These are phyloP conservation scores for Hypericum perforatum DNA, from an alignment of 345 rosid genomes.

Conservation along the genomic window DNA sequence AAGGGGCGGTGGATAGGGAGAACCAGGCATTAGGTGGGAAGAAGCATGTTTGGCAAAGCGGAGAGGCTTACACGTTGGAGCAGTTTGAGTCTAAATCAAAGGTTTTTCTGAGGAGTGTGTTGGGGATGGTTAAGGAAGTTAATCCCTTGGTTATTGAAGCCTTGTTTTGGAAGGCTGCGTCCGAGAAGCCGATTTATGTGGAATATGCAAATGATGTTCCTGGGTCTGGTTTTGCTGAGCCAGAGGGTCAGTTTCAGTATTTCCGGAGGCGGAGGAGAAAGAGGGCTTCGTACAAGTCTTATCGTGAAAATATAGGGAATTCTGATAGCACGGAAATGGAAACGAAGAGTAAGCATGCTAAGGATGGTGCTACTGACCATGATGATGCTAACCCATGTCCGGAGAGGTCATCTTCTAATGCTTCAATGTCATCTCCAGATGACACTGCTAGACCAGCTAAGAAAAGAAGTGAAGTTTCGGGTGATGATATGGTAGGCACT, in stretches of 20 bases:
- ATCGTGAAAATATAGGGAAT: conserved; percentile 42
- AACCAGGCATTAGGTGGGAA: conserved; percentile 38
- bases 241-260: conserved; percentile 53
- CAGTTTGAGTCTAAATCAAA: conserved; percentile 84
- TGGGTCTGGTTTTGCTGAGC: conserved; percentile 89
- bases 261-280: conserved; percentile 60
- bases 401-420: conserved; percentile 21
- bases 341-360: conserved; percentile 17
- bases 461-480: conserved; percentile 29
- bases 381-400: conserved; percentile 16
- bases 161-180: conserved; percentile 84
- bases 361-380: conserved; percentile 17
- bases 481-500: conserved; percentile 70
- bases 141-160: conserved; percentile 68
- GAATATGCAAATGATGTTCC: conserved; percentile 99
- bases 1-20: conserved; percentile 30
- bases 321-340: conserved; percentile 20
- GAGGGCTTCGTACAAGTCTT: conserved; percentile 42
- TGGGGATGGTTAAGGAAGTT: conserved; percentile 63
- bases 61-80: conserved; percentile 83
- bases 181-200: conserved; percentile 71
- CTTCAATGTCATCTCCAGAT: conserved; percentile 22
- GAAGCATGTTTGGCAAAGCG: conserved; percentile 99
- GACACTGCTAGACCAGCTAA: conserved; percentile 29
- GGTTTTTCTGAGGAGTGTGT: conserved; percentile 54